Evolutionary conservation across 768 basidiomycete species (phyloP).

Genomic region (Agaricus subrufescens): DNA sequence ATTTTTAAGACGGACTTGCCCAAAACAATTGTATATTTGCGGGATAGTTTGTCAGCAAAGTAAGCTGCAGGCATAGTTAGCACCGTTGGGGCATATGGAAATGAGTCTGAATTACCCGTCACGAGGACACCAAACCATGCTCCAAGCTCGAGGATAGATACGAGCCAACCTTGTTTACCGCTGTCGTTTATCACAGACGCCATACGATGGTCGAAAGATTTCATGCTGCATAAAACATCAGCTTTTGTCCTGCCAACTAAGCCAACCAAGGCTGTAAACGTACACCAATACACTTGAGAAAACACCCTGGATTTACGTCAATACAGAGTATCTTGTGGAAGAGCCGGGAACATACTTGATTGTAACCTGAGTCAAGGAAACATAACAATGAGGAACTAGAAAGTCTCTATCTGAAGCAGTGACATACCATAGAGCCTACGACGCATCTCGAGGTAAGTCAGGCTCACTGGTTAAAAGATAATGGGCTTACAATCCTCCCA

Average conservation of each 20-base stretch:
- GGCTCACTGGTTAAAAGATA: neutral
- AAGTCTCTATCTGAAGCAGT: neutral
- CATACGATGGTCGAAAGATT: slow-evolving; percentile 51
- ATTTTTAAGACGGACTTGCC: slow-evolving; percentile 25
- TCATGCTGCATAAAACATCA: slow-evolving; percentile 32
- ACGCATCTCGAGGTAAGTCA: neutral
- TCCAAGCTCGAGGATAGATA: slow-evolving; percentile 68
- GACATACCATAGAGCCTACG: slow-evolving; percentile 55
- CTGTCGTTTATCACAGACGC: slow-evolving; percentile 45
- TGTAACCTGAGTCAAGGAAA: slow-evolving; percentile 43
- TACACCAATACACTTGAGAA: slow-evolving; percentile 72
- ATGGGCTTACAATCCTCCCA: slow-evolving; percentile 64
- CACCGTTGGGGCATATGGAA: neutral
- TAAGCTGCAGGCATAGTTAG: slow-evolving; percentile 29
- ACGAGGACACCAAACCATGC: slow-evolving; percentile 74
- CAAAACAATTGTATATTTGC: slow-evolving; percentile 67
- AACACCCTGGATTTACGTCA: slow-evolving; percentile 45
- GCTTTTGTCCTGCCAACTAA: neutral
- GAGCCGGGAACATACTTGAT: slow-evolving; percentile 38
- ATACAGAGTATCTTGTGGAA: neutral
- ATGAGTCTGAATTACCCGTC: slow-evolving; percentile 39
- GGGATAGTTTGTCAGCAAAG: slow-evolving; percentile 66
- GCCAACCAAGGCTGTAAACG: slow-evolving; percentile 13
- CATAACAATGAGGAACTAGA: neutral
- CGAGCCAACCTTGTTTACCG: slow-evolving; percentile 64